These are phyloP conservation scores for Bathelium albidoporum DNA, from an alignment of 495 filamentous ascomycete genomes.

Conservation along the genomic window DNA sequence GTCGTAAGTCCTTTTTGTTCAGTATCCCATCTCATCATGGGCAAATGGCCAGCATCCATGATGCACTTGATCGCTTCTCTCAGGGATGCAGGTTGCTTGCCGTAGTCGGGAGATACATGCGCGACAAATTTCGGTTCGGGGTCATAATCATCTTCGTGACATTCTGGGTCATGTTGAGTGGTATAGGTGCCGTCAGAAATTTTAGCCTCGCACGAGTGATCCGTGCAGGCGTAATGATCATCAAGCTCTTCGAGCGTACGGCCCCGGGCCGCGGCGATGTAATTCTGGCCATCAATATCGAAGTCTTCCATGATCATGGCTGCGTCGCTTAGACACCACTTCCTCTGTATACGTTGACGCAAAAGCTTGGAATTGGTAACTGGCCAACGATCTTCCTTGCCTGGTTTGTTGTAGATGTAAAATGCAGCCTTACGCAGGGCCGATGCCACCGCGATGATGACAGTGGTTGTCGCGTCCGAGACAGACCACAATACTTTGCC, in stretches of 20 bases:
- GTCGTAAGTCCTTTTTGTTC: slow-evolving; percentile 5
- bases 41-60: slow-evolving; percentile 3
- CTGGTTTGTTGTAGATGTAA: slow-evolving; percentile 6
- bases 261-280: slow-evolving; percentile 2
- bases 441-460: slow-evolving; percentile 7
- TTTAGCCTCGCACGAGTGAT: slow-evolving; percentile 9
- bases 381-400: slow-evolving; percentile 6
- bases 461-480: slow-evolving; percentile 1
- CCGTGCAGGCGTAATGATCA: slow-evolving; percentile 7
- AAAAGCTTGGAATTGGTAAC: slow-evolving; percentile 7
- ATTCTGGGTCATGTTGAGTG: slow-evolving; percentile 2
- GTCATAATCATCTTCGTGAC: slow-evolving; percentile 4
- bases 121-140: slow-evolving; percentile 6
- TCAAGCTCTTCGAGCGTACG: slow-evolving; percentile 6
- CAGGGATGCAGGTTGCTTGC: background rate
- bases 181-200: slow-evolving; percentile 6
- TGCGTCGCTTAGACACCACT: slow-evolving; percentile 6
- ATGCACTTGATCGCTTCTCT: slow-evolving; percentile 4
- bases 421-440: slow-evolving; percentile 6
- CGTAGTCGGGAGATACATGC: slow-evolving; percentile 4
- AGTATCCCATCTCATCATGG: slow-evolving; percentile 4
- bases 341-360: slow-evolving; percentile 4
- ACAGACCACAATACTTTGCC: slow-evolving; percentile 8
- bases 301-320: slow-evolving; percentile 11
- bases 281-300: slow-evolving; percentile 8